Evolutionary conservation across 73 alveolate species (phyloP).

Genomic region (Paramecium tetraurelia): DNA sequence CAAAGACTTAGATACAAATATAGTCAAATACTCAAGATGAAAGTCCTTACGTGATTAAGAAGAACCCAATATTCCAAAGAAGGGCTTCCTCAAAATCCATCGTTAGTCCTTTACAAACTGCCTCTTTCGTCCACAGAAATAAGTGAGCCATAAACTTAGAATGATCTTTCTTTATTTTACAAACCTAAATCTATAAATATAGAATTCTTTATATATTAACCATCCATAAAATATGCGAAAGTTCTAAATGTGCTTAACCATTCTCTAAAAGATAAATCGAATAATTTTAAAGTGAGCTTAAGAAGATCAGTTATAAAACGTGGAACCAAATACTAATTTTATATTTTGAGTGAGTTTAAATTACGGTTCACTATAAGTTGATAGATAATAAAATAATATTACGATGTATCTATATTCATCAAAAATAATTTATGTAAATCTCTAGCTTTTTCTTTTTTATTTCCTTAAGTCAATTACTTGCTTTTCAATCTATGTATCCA

Average conservation of each 20-base stretch:
- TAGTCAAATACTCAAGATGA: neutral
- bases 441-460: neutral
- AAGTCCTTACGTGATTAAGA: conserved; percentile 10
- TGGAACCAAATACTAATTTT: neutral
- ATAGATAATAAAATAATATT: neutral
- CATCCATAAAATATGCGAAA: neutral
- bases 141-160: neutral
- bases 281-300: neutral
- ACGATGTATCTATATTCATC: neutral
- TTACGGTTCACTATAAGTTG: neutral
- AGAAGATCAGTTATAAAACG: neutral
- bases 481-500: neutral
- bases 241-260: neutral
- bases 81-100: neutral
- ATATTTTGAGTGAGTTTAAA: neutral
- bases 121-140: neutral
- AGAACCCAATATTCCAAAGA: neutral
- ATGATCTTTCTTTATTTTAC: neutral
- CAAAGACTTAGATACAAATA: neutral
- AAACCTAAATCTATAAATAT: neutral
- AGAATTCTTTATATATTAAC: neutral
- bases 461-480: neutral
- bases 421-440: neutral
- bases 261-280: neutral
- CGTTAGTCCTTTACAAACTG: neutral